phyloP scores from a whole-genome alignment of 345 rosid species.

The Anastatica hierochuntica region DNA sequence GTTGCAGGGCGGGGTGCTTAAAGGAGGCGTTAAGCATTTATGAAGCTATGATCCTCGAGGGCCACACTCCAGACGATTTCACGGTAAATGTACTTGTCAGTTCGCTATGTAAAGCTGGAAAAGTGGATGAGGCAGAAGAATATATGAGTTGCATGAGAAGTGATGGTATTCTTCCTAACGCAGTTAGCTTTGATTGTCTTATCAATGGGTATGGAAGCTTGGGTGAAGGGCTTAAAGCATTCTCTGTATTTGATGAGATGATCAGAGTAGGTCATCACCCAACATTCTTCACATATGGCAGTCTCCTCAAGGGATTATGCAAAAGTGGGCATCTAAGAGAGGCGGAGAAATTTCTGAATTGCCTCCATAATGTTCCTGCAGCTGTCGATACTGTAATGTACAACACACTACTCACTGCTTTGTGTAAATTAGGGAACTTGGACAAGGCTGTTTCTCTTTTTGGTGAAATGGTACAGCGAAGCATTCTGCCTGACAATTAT shows the following conservation, averaged over 20 bases:
- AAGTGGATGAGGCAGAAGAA: conserved; percentile 49
- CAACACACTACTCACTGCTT: conserved; percentile 57
- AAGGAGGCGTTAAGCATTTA: conserved; percentile 51
- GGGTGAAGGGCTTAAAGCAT: conserved; percentile 52
- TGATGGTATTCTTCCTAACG: conserved; percentile 35
- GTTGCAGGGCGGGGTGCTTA: conserved; percentile 42
- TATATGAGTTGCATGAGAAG: conserved; percentile 49
- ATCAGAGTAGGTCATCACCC: conserved; percentile 53
- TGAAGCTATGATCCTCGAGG: conserved; percentile 46
- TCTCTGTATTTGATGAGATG: conserved; percentile 74
- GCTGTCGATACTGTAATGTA: conserved; percentile 55
- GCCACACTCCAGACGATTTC: conserved; percentile 39
- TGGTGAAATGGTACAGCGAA: conserved; percentile 52
- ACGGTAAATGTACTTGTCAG: conserved; percentile 44
- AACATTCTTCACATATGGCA: conserved; percentile 53
- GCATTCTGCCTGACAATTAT: conserved; percentile 52
- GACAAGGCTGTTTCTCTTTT: conserved; percentile 52
- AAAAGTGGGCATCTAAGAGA: conserved; percentile 49
- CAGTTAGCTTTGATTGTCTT: conserved; percentile 55
- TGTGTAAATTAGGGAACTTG: conserved; percentile 49
- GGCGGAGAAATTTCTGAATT: conserved; percentile 51
- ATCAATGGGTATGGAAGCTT: conserved; percentile 51
- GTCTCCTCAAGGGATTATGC: conserved; percentile 82
- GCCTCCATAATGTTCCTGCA: conserved; percentile 42
- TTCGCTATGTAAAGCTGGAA: conserved; percentile 64